phyloP scores from a whole-genome alignment of 2,329 filamentous ascomycete species.

The Fusarium dlaminii region DNA sequence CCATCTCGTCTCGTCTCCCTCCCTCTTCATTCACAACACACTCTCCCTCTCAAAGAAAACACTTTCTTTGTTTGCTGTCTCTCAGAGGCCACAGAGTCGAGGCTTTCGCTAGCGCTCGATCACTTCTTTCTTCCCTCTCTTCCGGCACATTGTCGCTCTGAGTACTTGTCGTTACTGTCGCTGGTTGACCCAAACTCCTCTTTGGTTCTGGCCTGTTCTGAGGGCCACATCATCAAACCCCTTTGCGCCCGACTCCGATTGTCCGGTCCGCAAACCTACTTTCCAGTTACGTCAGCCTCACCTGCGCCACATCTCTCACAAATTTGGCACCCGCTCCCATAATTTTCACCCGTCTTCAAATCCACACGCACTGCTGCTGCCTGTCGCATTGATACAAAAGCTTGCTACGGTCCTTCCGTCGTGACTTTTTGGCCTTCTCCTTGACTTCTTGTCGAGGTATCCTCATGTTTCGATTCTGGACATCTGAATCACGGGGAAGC shows the following conservation, averaged over 20 bases:
- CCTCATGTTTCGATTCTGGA: slow-evolving; percentile 72
- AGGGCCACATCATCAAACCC: slow-evolving; percentile 48
- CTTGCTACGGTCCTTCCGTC: slow-evolving; percentile 27
- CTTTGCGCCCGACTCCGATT: slow-evolving; percentile 43
- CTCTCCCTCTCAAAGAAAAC: slow-evolving; percentile 37
- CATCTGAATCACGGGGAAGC: slow-evolving; percentile 66
- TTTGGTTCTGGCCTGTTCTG: slow-evolving; percentile 41
- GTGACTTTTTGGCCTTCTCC: slow-evolving; percentile 19
- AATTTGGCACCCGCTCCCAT: slow-evolving; percentile 4
- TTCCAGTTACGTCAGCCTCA: slow-evolving; percentile 48
- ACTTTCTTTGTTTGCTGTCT: slow-evolving; percentile 31
- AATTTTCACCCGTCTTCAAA: slow-evolving; percentile 24
- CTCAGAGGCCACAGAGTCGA: slow-evolving; percentile 46
- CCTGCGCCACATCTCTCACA: slow-evolving; percentile 29
- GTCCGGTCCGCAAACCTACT: slow-evolving; percentile 33
- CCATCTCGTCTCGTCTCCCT: slow-evolving; percentile 38
- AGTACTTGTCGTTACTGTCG: slow-evolving; percentile 37
- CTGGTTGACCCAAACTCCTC: slow-evolving; percentile 37
- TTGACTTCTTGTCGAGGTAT: slow-evolving; percentile 48
- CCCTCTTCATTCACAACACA: slow-evolving; percentile 34
- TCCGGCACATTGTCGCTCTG: slow-evolving; percentile 29
- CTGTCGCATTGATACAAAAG: slow-evolving; percentile 33
- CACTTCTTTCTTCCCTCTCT: slow-evolving; percentile 35
- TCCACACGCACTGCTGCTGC: slow-evolving; percentile 15
- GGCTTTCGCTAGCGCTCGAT: slow-evolving; percentile 62